Evolutionary conservation across 2,329 filamentous ascomycete genomes (phyloP).

Genomic region (Diaporthe sp.): DNA sequence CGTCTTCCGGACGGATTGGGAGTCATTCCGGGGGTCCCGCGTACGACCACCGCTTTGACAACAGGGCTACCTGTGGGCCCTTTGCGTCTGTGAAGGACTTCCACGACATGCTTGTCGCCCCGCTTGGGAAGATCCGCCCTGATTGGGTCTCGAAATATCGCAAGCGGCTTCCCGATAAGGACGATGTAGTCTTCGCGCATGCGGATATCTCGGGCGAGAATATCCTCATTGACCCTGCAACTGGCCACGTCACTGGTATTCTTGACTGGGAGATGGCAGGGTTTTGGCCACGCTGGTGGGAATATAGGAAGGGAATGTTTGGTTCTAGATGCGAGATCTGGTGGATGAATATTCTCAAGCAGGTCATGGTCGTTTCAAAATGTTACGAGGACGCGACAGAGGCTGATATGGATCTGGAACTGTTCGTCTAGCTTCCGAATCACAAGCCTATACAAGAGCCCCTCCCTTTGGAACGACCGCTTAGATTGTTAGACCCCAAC

Average conservation of each 20-base stretch:
- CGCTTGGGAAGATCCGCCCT: not conserved
- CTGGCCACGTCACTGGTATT: not conserved
- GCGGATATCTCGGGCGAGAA: not conserved
- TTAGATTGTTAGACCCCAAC: no score
- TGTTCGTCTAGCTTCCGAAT: not conserved
- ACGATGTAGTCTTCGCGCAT: conserved; percentile 8
- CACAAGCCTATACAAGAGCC: no score
- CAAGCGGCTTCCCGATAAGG: not conserved
- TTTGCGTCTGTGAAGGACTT: conserved; percentile 2
- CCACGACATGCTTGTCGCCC: conserved; percentile 9
- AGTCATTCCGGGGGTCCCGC: not conserved
- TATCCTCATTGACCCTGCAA: not conserved
- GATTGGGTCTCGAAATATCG: not conserved
- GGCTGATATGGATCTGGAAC: not conserved
- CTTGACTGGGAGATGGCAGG: conserved; percentile 11
- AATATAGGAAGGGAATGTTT: not conserved
- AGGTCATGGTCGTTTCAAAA: not conserved
- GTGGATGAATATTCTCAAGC: not conserved
- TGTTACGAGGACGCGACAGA: not conserved
- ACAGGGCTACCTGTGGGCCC: not conserved
- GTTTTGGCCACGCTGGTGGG: conserved; percentile 6
- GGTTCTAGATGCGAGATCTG: not conserved
- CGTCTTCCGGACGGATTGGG: no score
- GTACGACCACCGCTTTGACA: not conserved
- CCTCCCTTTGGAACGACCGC: no score